Base-by-base conservation (phyloP, 352 stramenopile genomes). In the Phytophthora sp. region DNA sequence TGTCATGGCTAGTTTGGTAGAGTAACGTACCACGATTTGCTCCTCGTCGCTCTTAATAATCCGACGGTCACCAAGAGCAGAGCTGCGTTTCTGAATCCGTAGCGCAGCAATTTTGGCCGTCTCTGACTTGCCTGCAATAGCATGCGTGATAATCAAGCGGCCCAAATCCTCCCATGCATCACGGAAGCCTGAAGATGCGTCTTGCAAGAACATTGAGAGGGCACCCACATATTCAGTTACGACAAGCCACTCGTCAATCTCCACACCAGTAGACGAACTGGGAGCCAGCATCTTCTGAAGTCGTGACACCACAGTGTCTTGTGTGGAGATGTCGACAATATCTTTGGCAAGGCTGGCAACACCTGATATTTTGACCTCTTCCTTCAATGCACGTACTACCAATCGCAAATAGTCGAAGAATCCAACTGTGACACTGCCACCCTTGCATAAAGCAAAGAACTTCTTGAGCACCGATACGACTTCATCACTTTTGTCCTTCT, bases 41-140 rank as follows among this genome's bases (percentile, higher is more conserved):
- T 78, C 64, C 1, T 87, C 78, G 23, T 85, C 67, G 5, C 59
- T 42, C n/a, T 62, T 69, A 3, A 65, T 50, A 17, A 64, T 66
- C 3, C 38, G 54, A 12, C 48, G 66, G 18, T 79, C 56, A 12
- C 72, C 50, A 5, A 82, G 51, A 12, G 61, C 41, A 26, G 76
- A 50, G 30, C 59, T 73, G 26, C 77, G 80, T 57, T 87, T 82
- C 13, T 92, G 76, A 10, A 91, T 54, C 26, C 77, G 72, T 4
- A 92, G 43, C 7, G 55, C 66, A 11, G 75, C 65, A 35, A 88
- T 61, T 32, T 79, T 83, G 1, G 80, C 73, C 24, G 66, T 53
- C n/a, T 89, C 82, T 17, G 72, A 56, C 58, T 92, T 94, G 15
- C 80, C 86, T 0, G 76, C 66, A 38, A 94, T 65, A 1, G 74